phyloP scores from a whole-genome alignment of 2,329 filamentous ascomycete species.

The Parascedosporium putredinis region DNA sequence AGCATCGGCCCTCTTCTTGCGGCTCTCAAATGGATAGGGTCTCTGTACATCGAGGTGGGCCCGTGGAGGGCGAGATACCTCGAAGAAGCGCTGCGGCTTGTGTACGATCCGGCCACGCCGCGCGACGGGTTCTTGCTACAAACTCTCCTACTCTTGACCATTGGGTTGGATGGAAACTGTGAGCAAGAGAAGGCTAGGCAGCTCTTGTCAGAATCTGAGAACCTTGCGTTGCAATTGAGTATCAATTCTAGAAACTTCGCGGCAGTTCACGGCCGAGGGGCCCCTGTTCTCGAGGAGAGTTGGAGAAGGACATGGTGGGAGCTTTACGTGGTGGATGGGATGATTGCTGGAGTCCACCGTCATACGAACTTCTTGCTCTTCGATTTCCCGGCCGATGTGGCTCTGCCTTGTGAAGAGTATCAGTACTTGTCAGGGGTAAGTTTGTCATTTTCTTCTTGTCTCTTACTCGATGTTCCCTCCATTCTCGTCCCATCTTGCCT shows the following conservation, averaged over 20 bases:
- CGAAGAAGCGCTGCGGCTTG: slow-evolving; percentile 45
- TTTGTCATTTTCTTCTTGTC: neutral
- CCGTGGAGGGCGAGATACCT: slow-evolving; percentile 37
- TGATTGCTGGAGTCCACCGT: slow-evolving; percentile 71
- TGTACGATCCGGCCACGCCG: slow-evolving; percentile 34
- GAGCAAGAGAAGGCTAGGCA: slow-evolving; percentile 59
- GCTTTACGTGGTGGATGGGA: slow-evolving; percentile 67
- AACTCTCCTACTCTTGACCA: slow-evolving; percentile 63
- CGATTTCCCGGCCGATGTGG: slow-evolving; percentile 56
- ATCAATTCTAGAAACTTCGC: slow-evolving; percentile 64
- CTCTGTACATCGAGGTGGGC: slow-evolving; percentile 41
- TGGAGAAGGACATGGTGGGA: slow-evolving; percentile 91
- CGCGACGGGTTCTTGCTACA: slow-evolving; percentile 61
- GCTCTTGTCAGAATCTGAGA: slow-evolving; percentile 57
- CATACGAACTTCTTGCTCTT: slow-evolving; percentile 61
- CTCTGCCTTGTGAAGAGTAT: slow-evolving; percentile 73
- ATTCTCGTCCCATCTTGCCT: slow-evolving; percentile 10
- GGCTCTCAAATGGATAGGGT: slow-evolving; percentile 46
- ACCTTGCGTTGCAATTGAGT: slow-evolving; percentile 64
- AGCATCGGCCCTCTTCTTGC: slow-evolving; percentile 39
- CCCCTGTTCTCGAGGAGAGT: slow-evolving; percentile 66
- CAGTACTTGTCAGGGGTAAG: slow-evolving; percentile 53
- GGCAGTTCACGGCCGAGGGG: slow-evolving; percentile 48
- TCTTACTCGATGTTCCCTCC: slow-evolving; percentile 9
- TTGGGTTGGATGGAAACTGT: slow-evolving; percentile 68